A percentile compares a stretch with the other conserved stretches of the same genome.
Conservation (phyloP, 371 early-diverging fungal genomes). For the Choanephora cucurbitarum region DNA sequence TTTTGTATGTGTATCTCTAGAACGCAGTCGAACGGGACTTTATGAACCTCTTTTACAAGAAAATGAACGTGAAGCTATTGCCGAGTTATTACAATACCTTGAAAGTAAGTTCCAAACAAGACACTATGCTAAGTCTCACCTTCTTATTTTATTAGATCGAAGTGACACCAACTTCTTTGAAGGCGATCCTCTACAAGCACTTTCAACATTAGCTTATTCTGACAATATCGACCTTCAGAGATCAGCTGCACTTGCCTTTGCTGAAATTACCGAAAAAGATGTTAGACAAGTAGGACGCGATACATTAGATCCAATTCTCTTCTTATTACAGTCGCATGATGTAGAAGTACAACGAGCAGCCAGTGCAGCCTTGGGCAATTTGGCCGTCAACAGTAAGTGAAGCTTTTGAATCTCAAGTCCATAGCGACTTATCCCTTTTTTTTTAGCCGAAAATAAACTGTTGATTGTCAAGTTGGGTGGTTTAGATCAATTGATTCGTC, state of each 20-base stretch:
- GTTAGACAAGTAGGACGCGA: constrained; percentile 79
- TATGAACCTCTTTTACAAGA: constrained; percentile 85
- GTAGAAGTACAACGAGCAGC: constrained; percentile 89
- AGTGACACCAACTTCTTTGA: constrained; percentile 84
- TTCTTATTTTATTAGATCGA: constrained; percentile 51
- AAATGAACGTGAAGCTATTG: constrained; percentile 85
- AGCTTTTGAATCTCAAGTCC: neutral
- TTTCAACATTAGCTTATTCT: constrained; percentile 83
- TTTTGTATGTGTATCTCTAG: constrained; percentile 18
- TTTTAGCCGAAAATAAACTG: constrained; percentile 83
- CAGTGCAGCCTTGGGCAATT: constrained; percentile 88
- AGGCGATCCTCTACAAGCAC: constrained; percentile 81
- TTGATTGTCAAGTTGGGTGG: constrained; percentile 87
- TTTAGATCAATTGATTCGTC: constrained; percentile 85
- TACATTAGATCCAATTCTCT: constrained; percentile 81
- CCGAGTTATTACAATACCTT: constrained; percentile 78
- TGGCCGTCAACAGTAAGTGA: constrained; percentile 80
- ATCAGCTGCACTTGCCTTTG: constrained; percentile 90
- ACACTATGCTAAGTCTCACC: neutral
- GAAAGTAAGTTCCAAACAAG: constrained; percentile 64
- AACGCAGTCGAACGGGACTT: constrained; percentile 48
- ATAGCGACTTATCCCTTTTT: too few relatives aligned
- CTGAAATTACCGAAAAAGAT: constrained; percentile 92
- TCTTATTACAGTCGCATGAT: constrained; percentile 82
- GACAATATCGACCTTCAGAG: constrained; percentile 86